These are phyloP conservation scores for Exophiala mesophila DNA, from an alignment of 2,329 filamentous ascomycete genomes.

Conservation along the genomic window DNA sequence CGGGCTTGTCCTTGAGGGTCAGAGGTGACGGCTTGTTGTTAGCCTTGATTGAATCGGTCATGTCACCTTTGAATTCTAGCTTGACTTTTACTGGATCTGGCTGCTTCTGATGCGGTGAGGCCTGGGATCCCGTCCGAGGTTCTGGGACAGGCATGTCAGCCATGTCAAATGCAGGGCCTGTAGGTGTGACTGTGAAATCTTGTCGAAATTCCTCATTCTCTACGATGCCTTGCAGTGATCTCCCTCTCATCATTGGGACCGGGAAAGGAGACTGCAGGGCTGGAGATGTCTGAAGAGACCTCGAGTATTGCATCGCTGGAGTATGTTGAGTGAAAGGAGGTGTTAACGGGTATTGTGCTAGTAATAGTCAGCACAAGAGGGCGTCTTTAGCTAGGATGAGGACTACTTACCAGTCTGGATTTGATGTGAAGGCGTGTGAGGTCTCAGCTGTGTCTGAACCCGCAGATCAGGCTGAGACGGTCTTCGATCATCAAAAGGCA, in stretches of 20 bases:
- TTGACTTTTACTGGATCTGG: slow-evolving; percentile 15
- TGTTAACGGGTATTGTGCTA: slow-evolving; percentile 63
- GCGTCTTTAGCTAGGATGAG: too few species aligned
- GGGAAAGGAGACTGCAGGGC: slow-evolving; percentile 35
- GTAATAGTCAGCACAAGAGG: too few species aligned
- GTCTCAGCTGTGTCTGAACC: slow-evolving; percentile 41
- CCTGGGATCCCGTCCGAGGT: slow-evolving; percentile 9
- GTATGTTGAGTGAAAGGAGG: slow-evolving; percentile 50
- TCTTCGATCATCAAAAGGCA: slow-evolving; percentile 29
- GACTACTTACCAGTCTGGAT: slow-evolving; percentile 55
- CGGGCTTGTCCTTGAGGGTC: slow-evolving; percentile 14
- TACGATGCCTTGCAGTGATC: slow-evolving; percentile 51
- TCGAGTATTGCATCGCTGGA: slow-evolving; percentile 35
- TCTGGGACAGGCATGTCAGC: slow-evolving; percentile 49
- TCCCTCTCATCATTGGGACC: slow-evolving; percentile 42
- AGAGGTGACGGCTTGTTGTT: slow-evolving; percentile 6
- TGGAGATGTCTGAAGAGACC: slow-evolving; percentile 38
- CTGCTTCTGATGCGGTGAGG: slow-evolving; percentile 9
- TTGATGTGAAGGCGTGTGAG: slow-evolving; percentile 59
- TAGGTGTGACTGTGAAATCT: slow-evolving; percentile 10
- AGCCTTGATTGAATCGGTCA: slow-evolving; percentile 1
- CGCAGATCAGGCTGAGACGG: slow-evolving; percentile 37
- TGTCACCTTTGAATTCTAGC: slow-evolving; percentile 13
- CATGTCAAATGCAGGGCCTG: slow-evolving; percentile 40
- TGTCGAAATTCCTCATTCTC: slow-evolving; percentile 45